A percentile compares a stretch with the other conserved stretches of the same genome.
Evolutionary conservation across 116 monocot species (phyloP).

Genomic region (Cymodocea nodosa): DNA sequence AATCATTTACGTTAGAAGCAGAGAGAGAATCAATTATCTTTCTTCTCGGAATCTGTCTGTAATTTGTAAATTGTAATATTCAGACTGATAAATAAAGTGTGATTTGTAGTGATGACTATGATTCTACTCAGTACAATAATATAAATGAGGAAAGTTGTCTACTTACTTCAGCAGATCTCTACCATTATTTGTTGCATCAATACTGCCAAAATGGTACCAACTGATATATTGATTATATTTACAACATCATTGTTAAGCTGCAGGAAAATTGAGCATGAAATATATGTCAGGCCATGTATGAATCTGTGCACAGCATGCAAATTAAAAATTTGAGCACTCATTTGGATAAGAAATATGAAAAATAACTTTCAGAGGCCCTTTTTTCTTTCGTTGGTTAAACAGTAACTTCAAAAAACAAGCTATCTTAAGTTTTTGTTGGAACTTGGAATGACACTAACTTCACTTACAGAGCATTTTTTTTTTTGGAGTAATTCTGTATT

Average conservation of each 20-base stretch:
- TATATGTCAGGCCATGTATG: neutral
- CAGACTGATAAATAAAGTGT: too few relatives aligned
- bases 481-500: neutral
- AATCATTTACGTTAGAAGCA: too few relatives aligned
- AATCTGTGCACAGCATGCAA: neutral
- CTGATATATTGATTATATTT: conserved; percentile 79
- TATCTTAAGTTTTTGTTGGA: too few relatives aligned
- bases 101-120: too few relatives aligned
- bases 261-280: conserved; percentile 8
- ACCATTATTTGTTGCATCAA: conserved; percentile 55
- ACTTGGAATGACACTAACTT: too few relatives aligned
- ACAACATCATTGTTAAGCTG: conserved; percentile 90
- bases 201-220: conserved; percentile 71
- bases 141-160: neutral
- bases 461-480: too few relatives aligned
- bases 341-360: neutral
- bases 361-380: neutral
- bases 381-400: neutral
- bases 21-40: too few relatives aligned
- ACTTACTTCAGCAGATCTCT: neutral
- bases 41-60: too few relatives aligned
- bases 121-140: neutral
- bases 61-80: too few relatives aligned
- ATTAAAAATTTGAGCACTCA: neutral
- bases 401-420: too few relatives aligned